Base-by-base conservation (phyloP, 352 stramenopile genomes). In the Thalassiosira exigua region DNA sequence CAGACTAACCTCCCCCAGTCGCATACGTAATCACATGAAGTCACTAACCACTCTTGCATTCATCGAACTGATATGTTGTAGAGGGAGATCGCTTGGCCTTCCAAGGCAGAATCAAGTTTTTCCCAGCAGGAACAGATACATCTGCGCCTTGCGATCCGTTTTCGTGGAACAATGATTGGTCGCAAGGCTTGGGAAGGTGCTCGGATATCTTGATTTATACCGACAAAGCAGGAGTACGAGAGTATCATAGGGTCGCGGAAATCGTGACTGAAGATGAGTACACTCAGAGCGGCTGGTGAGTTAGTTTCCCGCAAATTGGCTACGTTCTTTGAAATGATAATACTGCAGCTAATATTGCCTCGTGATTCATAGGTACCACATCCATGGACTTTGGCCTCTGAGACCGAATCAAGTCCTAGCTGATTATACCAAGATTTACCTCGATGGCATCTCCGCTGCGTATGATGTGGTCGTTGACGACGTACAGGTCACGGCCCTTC, bases 381-480 rank as follows among this genome's bases (percentile, higher is more conserved):
- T 71, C 36, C 53, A 70, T 67, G 79, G 79, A 41, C 26, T 86
- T 21, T 69, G 62, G n/a, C 29, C 64, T 3, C 33, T 81, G n/a
- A 68, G 54, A 27, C 53, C 67, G 2, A 65, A 77, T 42, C 48
- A 76, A 44, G 51, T 48, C n/a, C 17, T 48, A 19, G 48, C 73
- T 11, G 52, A 82, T 12, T 79, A 58, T 30, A 44, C 62, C 3
- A 82, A 76, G 30, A 52, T 86, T 36, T 82, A 80, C 54, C 82
- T 86, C 48, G 56, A 75, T 67, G 78, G 69, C 26, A 67, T 59
- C 7, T 41, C 48, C 24, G 36, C 22, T 0, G 41, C 11, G 11
- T 66, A 62, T n/a, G 53, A 81, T 64, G 69, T 84, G 17, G 69
- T 81, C 52, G 62, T 83, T 66, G 79, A 83, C 26, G 58, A 84